A percentile compares a stretch with the other conserved stretches of the same genome.
These are phyloP conservation scores for Yarrowia sp. DNA, from an alignment of 805 yeast genomes.

Conservation along the genomic window DNA sequence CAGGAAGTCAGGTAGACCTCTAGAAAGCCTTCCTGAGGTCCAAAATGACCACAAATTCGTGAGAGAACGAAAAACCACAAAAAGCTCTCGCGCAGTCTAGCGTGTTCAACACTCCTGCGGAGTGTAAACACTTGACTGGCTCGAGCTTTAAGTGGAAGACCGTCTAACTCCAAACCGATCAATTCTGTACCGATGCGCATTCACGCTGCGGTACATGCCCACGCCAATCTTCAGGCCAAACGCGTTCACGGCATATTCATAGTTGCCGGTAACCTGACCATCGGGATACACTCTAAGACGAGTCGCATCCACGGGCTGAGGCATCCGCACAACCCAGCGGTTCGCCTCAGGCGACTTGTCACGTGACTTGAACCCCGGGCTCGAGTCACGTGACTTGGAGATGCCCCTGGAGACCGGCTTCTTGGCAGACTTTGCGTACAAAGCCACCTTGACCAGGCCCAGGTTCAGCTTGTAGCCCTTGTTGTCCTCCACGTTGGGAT, in stretches of 20 bases:
- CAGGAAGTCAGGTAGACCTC: too few relatives aligned
- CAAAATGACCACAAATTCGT: too few relatives aligned
- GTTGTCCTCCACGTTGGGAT: slow-evolving; percentile 9
- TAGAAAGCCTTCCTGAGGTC: too few relatives aligned
- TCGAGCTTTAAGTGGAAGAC: neutral
- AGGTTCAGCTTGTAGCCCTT: slow-evolving; percentile 5
- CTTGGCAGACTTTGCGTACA: neutral
- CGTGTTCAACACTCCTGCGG: too few relatives aligned
- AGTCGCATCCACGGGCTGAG: neutral
- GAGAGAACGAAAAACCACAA: too few relatives aligned
- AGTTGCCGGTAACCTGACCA: slow-evolving; percentile 10
- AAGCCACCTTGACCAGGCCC: slow-evolving; percentile 13
- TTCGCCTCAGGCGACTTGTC: neutral
- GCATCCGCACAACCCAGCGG: slow-evolving; percentile 13
- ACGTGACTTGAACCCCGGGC: neutral
- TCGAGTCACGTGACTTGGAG: too few relatives aligned
- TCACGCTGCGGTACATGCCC: neutral
- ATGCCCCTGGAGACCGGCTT: too few relatives aligned
- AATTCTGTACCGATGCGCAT: neutral
- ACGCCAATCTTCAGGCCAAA: slow-evolving; percentile 14
- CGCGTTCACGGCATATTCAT: slow-evolving; percentile 1
- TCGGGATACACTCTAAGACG: slow-evolving; percentile 8
- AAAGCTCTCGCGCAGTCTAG: too few relatives aligned
- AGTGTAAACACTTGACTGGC: too few relatives aligned
- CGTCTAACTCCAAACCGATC: neutral